These are phyloP conservation scores for Trypethelium eluteriae DNA, from an alignment of 495 filamentous ascomycete species.

Conservation along the genomic window DNA sequence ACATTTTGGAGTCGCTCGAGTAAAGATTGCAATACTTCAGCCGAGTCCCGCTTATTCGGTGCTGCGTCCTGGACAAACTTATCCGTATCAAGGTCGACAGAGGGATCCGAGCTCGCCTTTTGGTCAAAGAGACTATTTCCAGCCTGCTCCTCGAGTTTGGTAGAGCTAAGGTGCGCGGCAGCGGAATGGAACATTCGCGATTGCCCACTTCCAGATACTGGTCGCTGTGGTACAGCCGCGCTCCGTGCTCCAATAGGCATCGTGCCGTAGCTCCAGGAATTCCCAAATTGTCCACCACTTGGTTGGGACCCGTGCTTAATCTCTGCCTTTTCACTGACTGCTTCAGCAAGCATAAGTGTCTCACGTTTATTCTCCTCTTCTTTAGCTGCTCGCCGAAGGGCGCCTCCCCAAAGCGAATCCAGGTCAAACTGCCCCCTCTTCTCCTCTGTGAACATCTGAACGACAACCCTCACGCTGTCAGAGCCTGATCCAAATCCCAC, in stretches of 20 bases:
- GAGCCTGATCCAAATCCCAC: slow-evolving; percentile 66
- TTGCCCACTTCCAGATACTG: background rate
- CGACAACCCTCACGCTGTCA: slow-evolving; percentile 59
- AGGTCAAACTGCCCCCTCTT: slow-evolving; percentile 77
- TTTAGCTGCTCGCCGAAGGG: slow-evolving; percentile 40
- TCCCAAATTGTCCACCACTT: background rate
- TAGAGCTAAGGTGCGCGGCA: too few relatives aligned
- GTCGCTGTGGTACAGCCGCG: background rate
- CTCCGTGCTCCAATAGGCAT: background rate
- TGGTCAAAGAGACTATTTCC: background rate
- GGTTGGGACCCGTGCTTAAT: background rate
- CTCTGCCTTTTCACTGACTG: background rate
- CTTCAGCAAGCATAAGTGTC: background rate
- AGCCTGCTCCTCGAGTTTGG: too few relatives aligned
- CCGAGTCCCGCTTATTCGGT: background rate
- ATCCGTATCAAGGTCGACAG: background rate
- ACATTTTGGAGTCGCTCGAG: background rate
- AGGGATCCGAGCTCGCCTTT: background rate
- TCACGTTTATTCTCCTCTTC: slow-evolving; percentile 24
- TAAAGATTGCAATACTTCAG: background rate
- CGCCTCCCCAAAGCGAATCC: slow-evolving; percentile 66
- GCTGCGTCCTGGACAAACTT: background rate
- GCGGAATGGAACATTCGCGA: background rate
- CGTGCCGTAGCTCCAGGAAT: background rate
- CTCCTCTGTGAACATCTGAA: slow-evolving; percentile 84